These are phyloP conservation scores for Steccherinum ochraceum DNA, from an alignment of 768 basidiomycete genomes.

Conservation along the genomic window DNA sequence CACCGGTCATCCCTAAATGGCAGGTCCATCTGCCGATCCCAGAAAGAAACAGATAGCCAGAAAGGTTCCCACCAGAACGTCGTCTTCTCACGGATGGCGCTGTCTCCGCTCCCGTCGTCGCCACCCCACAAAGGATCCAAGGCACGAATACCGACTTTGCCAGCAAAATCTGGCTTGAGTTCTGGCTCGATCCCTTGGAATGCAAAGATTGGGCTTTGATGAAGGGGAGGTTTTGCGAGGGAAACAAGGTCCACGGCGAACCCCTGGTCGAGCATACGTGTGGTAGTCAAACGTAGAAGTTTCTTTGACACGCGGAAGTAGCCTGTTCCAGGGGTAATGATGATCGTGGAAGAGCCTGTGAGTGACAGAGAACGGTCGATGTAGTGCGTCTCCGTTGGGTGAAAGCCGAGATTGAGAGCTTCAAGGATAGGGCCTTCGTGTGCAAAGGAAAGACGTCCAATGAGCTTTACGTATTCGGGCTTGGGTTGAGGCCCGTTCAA, in stretches of 20 bases:
- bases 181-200: slow-evolving; percentile 67
- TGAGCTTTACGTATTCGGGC: slow-evolving; percentile 53
- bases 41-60: slow-evolving; percentile 76
- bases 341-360: slow-evolving; percentile 76
- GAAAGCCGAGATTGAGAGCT: slow-evolving; percentile 87
- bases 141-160: slow-evolving; percentile 38
- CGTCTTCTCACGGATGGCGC: slow-evolving; percentile 33
- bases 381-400: slow-evolving; percentile 91
- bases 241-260: slow-evolving; percentile 85
- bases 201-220: slow-evolving; percentile 90
- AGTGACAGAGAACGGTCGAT: slow-evolving; percentile 90
- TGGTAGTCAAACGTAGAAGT: slow-evolving; percentile 86
- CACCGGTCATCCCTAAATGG: slow-evolving; percentile 78
- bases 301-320: slow-evolving; percentile 91
- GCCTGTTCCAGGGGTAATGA: slow-evolving; percentile 92
- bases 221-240: slow-evolving; percentile 85
- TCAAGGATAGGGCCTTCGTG: slow-evolving; percentile 96
- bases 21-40: slow-evolving; percentile 83
- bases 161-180: slow-evolving; percentile 36
- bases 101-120: slow-evolving; percentile 34
- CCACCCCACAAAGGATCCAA: slow-evolving; percentile 75
- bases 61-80: slow-evolving; percentile 91
- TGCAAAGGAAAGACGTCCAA: slow-evolving; percentile 77
- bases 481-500: slow-evolving; percentile 28
- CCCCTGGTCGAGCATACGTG: slow-evolving; percentile 90